A percentile compares a stretch with the other conserved stretches of the same genome.
Evolutionary conservation across 1,139 yeast genomes (phyloP).

Genomic region (Entelexis paramagnoliae): DNA sequence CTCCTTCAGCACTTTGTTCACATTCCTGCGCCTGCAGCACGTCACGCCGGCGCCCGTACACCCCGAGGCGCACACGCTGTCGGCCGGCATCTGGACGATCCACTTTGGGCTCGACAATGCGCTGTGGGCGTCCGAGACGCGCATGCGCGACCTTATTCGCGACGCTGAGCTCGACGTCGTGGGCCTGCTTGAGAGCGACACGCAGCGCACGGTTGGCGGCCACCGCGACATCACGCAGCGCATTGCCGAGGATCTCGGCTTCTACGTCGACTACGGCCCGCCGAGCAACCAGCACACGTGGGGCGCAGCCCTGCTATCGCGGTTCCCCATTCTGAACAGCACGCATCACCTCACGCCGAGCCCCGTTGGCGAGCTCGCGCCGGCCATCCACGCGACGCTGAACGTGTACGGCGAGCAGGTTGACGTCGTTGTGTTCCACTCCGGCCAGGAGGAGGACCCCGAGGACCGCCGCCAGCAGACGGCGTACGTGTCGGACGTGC

Average conservation of each 20-base stretch:
- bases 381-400: constrained; percentile 92
- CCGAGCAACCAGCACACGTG: constrained; percentile 97
- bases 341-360: constrained; percentile 87
- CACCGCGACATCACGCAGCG: constrained; percentile 87
- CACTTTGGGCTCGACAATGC: constrained; percentile 95
- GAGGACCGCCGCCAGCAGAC: constrained; percentile 89
- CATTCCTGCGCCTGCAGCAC: constrained; percentile 49
- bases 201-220: constrained; percentile 90
- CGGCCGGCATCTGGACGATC: constrained; percentile 97
- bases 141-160: constrained; percentile 72
- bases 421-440: constrained; percentile 92
- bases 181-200: constrained; percentile 85
- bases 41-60: constrained; percentile 62
- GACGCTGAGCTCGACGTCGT: constrained; percentile 86
- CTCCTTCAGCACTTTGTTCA: constrained; percentile 35
- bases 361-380: constrained; percentile 96
- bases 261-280: constrained; percentile 95
- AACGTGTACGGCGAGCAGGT: constrained; percentile 77
- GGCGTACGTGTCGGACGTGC: constrained; percentile 59
- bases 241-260: constrained; percentile 83
- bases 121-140: constrained; percentile 92
- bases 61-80: constrained; percentile 61
- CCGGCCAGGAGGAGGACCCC: constrained; percentile 95
- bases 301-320: constrained; percentile 89
- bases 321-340: constrained; percentile 84